phyloP scores from a whole-genome alignment of 345 rosid species.

The Brassica juncea region DNA sequence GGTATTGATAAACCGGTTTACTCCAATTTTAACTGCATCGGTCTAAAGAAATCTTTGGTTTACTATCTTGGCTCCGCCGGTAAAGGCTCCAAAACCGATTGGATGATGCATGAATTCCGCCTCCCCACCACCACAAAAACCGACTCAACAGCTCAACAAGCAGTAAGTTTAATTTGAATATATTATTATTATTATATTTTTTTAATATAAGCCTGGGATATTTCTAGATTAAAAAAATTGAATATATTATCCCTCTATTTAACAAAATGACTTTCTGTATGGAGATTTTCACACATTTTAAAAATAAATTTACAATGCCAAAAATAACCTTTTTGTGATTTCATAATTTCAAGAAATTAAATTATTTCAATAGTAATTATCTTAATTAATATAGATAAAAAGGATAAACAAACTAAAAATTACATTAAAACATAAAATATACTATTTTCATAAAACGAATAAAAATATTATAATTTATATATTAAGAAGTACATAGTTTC shows the following conservation, averaged over 20 bases:
- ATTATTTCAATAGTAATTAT: no score
- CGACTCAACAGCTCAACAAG: conserved; percentile 48
- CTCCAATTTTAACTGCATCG: conserved; percentile 54
- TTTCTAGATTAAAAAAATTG: not conserved
- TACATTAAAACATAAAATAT: no score
- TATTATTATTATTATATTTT: not conserved
- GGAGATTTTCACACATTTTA: not conserved
- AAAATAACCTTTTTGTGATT: not conserved
- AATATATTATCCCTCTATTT: not conserved
- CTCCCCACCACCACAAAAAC: conserved; percentile 47
- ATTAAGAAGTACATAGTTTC: not conserved
- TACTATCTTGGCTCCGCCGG: conserved; percentile 78
- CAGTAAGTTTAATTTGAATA: conserved; percentile 50
- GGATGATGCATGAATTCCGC: conserved; percentile 96
- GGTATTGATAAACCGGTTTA: conserved; percentile 77
- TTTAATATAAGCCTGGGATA: no score
- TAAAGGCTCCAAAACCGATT: conserved; percentile 80
- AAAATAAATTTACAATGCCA: not conserved
- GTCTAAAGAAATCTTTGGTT: conserved; percentile 80
- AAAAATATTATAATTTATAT: no score
- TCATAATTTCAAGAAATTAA: no score
- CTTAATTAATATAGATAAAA: no score
- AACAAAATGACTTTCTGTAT: not conserved
- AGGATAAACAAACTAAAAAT: no score
- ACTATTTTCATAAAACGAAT: not conserved